Conservation (phyloP, 108 stramenopile species). For the Pseudonitzschia multistriata region DNA sequence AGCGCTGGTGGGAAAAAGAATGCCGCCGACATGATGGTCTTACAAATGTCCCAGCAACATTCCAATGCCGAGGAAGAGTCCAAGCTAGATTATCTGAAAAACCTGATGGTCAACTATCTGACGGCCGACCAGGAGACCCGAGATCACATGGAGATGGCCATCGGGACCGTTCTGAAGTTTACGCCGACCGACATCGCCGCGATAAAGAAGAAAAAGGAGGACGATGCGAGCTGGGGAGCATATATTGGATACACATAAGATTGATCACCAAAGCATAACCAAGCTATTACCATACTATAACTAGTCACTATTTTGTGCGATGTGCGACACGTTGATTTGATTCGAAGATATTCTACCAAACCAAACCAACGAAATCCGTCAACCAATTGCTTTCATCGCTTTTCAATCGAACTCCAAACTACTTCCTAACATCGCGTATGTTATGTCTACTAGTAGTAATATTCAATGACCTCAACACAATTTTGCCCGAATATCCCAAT, state of each 20-base stretch:
- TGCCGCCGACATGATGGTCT: constrained; percentile 19
- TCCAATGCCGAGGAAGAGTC: constrained; percentile 43
- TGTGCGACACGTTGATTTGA: too few species aligned
- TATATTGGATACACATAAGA: constrained; percentile 1
- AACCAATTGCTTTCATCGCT: too few species aligned
- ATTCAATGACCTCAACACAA: too few species aligned
- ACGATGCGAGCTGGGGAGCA: constrained; percentile 56
- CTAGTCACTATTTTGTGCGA: too few species aligned
- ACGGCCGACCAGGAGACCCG: constrained; percentile 64
- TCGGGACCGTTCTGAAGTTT: constrained; percentile 85
- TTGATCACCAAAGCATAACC: too few species aligned
- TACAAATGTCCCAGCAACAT: constrained; percentile 24
- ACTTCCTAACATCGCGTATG: too few species aligned
- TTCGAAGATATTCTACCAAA: too few species aligned
- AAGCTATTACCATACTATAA: too few species aligned
- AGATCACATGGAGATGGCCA: constrained; percentile 86
- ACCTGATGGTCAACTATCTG: constrained; percentile 87
- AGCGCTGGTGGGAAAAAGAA: constrained; percentile 28
- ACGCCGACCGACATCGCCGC: constrained; percentile 64
- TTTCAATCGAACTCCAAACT: too few species aligned
- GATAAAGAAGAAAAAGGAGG: constrained; percentile 73
- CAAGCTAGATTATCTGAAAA: constrained; percentile 74
- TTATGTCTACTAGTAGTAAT: too few species aligned
- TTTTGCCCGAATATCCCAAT: too few species aligned
- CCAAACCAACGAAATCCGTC: too few species aligned